Evolutionary conservation across 371 early-diverging fungal genomes (phyloP), one percentile per base, ranked within the genome.

Genomic region (Lichtheimia ornata): DNA sequence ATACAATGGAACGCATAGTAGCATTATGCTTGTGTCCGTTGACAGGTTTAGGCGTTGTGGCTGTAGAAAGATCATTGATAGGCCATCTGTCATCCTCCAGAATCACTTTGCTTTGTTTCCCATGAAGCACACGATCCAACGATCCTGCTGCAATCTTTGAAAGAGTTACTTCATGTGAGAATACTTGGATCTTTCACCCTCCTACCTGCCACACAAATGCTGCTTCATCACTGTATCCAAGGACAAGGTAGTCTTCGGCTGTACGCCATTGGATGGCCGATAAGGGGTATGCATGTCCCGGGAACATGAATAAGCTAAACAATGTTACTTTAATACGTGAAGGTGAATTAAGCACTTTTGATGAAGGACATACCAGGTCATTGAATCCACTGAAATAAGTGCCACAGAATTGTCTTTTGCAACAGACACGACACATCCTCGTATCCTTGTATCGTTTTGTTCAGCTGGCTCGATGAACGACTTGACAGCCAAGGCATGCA

Each of bases 141-240:
- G 88, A 88, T 1, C 87, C 91, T 0, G 90, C 84, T 77, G 91
- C 89, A 69, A 90, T 77, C 90, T 92, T 3, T 44, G 1, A 5
- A 25, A 41, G 7, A 11, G 11, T 28, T 13, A 22, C 14, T 28
- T 25, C 28, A n/a, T n/a, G 28, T 2, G 3, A n/a, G 4, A 52
- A 12, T 4, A 4, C 24, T 1, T 53, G 12, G 24, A 22, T 28
- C 5, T 30, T 47, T 58, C n/a, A 11, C 7, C n/a, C n/a, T 30
- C 49, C 2, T 70, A 88, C 89, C 88, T 91, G 91, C 94, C 94
- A 93, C 13, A 91, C 87, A 63, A 79, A 87, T 3, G 84, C 82
- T 1, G 83, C 76, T 9, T 82, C 88, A 56, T 91, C 89, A 1
- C 65, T 67, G 63, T 89, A 85, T 49, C 84, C 85, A 44, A 91